Conservation (phyloP, 139 green algal species). For the Picochlorum costavermella region DNA sequence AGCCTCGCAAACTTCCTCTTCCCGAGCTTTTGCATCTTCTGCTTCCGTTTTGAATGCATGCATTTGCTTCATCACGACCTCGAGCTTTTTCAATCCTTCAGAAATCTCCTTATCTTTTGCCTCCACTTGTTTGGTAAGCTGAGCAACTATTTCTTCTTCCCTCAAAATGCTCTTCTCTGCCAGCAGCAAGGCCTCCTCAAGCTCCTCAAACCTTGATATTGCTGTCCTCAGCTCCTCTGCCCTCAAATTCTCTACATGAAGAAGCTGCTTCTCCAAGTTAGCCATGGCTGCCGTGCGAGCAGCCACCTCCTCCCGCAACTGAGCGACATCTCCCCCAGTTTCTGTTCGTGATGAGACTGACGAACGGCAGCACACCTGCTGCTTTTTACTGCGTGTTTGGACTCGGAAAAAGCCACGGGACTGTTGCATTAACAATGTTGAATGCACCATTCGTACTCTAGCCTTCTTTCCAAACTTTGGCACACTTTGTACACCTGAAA, state of each 20-base stretch:
- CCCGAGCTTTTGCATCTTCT: not conserved
- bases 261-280: conserved; percentile 9
- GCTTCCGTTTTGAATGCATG: not conserved
- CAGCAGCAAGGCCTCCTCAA: conserved; percentile 18
- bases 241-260: conserved; percentile 11
- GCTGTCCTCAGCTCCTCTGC: conserved; percentile 10
- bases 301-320: conserved; percentile 14
- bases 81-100: not conserved
- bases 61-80: not conserved
- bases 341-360: not conserved
- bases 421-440: not conserved
- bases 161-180: conserved; percentile 12
- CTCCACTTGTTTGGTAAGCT: not conserved
- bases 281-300: conserved; percentile 11
- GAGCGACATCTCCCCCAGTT: not conserved
- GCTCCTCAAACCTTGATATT: conserved; percentile 9
- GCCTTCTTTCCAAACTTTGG: conserved; percentile 57
- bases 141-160: not conserved
- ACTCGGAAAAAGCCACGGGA: not conserved
- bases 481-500: conserved; percentile 77
- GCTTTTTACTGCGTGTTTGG: not conserved
- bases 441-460: conserved; percentile 7
- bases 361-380: not conserved
- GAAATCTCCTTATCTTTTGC: conserved; percentile 4
- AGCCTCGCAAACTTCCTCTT: not conserved